These are phyloP conservation scores for Juglanconis juglandina DNA, from an alignment of 2,329 filamentous ascomycete species.

Conservation along the genomic window DNA sequence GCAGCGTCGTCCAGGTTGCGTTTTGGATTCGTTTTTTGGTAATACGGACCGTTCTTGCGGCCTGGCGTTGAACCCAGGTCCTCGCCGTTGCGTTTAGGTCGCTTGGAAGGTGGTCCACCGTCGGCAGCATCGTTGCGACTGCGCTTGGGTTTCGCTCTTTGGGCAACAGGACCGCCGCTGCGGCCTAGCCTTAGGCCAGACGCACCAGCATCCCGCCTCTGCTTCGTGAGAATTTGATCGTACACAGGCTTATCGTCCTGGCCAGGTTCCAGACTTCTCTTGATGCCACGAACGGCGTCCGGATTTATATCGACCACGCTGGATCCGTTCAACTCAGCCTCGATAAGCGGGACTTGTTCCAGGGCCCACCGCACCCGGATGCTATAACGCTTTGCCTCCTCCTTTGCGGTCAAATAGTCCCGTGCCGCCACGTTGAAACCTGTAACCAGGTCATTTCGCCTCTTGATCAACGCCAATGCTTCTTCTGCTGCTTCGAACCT, in stretches of 20 bases:
- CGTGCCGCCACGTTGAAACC: constrained; percentile 19
- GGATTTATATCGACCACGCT: neutral
- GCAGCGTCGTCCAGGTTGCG: neutral
- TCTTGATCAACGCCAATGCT: constrained; percentile 16
- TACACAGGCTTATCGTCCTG: neutral
- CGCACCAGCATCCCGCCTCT: constrained; percentile 1
- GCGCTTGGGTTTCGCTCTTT: constrained; percentile 1
- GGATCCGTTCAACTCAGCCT: constrained; percentile 22
- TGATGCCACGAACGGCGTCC: neutral
- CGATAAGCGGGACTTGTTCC: constrained; percentile 27
- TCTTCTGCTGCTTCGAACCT: constrained; percentile 20
- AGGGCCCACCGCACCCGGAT: constrained; percentile 27
- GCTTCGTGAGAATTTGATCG: neutral
- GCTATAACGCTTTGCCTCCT: constrained; percentile 17
- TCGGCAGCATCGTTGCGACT: neutral
- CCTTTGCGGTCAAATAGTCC: constrained; percentile 14
- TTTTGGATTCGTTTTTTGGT: neutral
- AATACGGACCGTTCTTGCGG: neutral
- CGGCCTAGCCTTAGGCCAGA: neutral
- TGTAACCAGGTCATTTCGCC: constrained; percentile 20
- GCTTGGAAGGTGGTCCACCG: neutral
- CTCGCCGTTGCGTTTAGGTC: neutral
- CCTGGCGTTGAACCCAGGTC: neutral
- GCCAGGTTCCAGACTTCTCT: neutral
- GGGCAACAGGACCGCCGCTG: neutral